Evolutionary conservation across 768 basidiomycete genomes (phyloP).

Genomic region (Phylloporus sp.): DNA sequence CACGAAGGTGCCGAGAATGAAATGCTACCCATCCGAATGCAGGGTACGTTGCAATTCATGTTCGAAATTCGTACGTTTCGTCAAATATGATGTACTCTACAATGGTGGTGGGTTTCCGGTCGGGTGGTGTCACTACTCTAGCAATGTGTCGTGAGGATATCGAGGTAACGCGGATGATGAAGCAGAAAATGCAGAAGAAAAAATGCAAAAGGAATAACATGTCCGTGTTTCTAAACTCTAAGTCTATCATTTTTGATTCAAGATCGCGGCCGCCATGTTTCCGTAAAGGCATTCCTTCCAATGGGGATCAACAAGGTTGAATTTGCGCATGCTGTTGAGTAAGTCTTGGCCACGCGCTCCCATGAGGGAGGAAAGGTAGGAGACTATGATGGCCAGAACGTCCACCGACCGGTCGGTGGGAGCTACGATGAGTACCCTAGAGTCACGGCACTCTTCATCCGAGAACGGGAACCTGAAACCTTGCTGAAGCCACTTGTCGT

Average conservation of each 20-base stretch:
- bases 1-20: not conserved
- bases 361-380: conserved; percentile 25
- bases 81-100: not conserved
- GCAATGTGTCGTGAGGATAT: not conserved
- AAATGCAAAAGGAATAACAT: too few relatives aligned
- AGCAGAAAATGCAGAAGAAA: not conserved
- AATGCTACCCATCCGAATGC: too few relatives aligned
- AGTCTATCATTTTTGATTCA: not conserved
- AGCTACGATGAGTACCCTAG: conserved; percentile 26
- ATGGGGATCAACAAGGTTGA: not conserved
- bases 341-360: not conserved
- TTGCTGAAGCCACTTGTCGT: not conserved
- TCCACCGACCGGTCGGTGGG: conserved; percentile 30
- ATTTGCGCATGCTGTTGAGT: not conserved
- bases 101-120: not conserved
- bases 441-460: not conserved
- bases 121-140: not conserved
- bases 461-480: not conserved
- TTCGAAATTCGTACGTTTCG: not conserved
- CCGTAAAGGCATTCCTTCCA: not conserved
- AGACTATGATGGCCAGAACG: conserved; percentile 24
- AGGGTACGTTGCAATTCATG: too few relatives aligned
- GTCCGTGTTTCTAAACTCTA: not conserved
- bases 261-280: not conserved
- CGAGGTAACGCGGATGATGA: not conserved